Percentiles rank a stretch among this genome's conserved stretches.
These are phyloP conservation scores for Metschnikowia lachancei DNA, from an alignment of 805 yeast species.

Conservation along the genomic window DNA sequence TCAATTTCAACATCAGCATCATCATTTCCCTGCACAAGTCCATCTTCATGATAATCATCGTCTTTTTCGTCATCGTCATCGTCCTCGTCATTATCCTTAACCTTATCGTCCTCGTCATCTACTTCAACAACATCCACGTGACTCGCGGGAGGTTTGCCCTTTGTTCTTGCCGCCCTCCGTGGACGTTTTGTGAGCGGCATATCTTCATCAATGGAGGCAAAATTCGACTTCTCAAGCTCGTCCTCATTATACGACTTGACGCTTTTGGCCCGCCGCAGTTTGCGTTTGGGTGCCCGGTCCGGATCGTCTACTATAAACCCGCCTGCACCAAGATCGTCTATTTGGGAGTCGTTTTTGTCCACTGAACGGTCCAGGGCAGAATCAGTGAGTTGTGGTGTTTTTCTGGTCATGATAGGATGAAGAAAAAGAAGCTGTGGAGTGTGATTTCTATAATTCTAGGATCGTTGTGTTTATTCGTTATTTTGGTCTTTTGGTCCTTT, in stretches of 20 bases:
- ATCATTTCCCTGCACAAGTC: too few relatives aligned
- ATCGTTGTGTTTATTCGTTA: too few relatives aligned
- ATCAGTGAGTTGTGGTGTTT: slow-evolving; percentile 4
- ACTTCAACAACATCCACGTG: too few relatives aligned
- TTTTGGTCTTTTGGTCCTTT: too few relatives aligned
- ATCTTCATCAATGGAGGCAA: slow-evolving; percentile 1
- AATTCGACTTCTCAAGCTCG: slow-evolving; percentile 5
- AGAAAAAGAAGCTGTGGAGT: not conserved
- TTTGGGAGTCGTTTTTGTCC: not conserved
- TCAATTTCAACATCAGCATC: too few relatives aligned
- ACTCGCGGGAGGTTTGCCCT: too few relatives aligned
- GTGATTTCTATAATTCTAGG: too few relatives aligned
- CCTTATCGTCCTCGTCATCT: slow-evolving; percentile 14
- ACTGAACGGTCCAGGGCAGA: not conserved
- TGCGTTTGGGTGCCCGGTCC: slow-evolving; percentile 14
- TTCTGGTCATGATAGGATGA: slow-evolving; percentile 2
- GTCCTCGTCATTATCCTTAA: slow-evolving; percentile 27
- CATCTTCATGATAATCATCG: too few relatives aligned
- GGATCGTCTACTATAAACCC: slow-evolving; percentile 21
- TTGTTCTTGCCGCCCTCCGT: not conserved
- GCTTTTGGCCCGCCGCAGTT: slow-evolving; percentile 10
- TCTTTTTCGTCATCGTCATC: slow-evolving; percentile 12
- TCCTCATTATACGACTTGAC: slow-evolving; percentile 25
- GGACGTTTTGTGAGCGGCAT: slow-evolving; percentile 1
- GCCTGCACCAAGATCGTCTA: slow-evolving; percentile 11